phyloP scores from a whole-genome alignment of 352 stramenopile genomes.

The Blastocystis sp. region DNA sequence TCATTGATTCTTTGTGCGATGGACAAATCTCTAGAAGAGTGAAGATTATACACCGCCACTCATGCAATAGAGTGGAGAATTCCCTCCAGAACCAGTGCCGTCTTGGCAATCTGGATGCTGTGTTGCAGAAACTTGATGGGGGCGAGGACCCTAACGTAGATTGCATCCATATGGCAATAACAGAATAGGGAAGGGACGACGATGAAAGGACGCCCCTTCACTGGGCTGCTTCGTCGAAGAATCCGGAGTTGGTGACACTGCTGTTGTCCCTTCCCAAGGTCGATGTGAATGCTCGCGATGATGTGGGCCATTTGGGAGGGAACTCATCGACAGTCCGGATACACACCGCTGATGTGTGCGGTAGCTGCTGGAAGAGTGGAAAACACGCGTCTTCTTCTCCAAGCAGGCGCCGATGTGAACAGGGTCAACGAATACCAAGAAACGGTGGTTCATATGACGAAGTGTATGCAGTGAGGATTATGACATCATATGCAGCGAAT shows the following conservation, averaged over 20 bases:
- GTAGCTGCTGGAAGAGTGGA: slow-evolving; percentile 54
- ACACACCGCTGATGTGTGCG: slow-evolving; percentile 58
- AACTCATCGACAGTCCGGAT: slow-evolving; percentile 27
- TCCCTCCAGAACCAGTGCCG: slow-evolving; percentile 48
- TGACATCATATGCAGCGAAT: background rate
- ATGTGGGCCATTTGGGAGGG: background rate
- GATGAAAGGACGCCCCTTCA: slow-evolving; percentile 47
- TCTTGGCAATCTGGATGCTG: slow-evolving; percentile 8
- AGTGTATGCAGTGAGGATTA: background rate
- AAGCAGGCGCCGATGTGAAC: slow-evolving; percentile 55
- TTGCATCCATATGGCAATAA: background rate
- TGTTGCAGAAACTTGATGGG: slow-evolving; percentile 45
- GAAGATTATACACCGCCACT: background rate
- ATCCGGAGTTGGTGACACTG: slow-evolving; percentile 24
- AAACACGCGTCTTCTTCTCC: slow-evolving; percentile 16
- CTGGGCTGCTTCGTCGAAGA: slow-evolving; percentile 62
- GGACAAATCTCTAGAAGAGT: slow-evolving; percentile 66
- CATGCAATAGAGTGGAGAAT: slow-evolving; percentile 44
- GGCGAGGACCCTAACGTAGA: slow-evolving; percentile 36
- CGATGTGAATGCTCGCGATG: slow-evolving; percentile 34
- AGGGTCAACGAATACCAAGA: slow-evolving; percentile 58
- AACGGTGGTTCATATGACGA: slow-evolving; percentile 58
- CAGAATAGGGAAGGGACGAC: slow-evolving; percentile 1
- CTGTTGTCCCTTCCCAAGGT: slow-evolving; percentile 8
- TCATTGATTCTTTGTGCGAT: slow-evolving; percentile 1